Percentiles rank a stretch among this genome's conserved stretches.
These are phyloP conservation scores for Chalaropsis ovoidea DNA, from an alignment of 2,329 filamentous ascomycete genomes.

Conservation along the genomic window DNA sequence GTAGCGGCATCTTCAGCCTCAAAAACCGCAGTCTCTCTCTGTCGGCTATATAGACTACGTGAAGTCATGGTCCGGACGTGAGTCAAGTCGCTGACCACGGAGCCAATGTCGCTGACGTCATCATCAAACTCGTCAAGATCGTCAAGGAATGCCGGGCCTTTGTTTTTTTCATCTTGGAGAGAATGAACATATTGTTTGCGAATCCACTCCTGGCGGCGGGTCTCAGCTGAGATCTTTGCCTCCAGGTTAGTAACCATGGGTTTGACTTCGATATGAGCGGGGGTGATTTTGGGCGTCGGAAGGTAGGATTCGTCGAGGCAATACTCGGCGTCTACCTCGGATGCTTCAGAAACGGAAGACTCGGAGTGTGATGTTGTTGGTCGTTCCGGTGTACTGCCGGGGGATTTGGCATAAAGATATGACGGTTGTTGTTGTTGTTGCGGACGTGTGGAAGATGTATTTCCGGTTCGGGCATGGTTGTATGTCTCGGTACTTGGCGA, in stretches of 20 bases:
- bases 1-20: slow-evolving; percentile 24
- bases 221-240: slow-evolving; percentile 22
- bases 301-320: slow-evolving; percentile 22
- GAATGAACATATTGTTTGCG: slow-evolving; percentile 25
- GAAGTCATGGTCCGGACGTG: slow-evolving; percentile 25
- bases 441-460: not conserved
- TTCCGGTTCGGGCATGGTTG: not conserved
- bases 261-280: slow-evolving; percentile 18
- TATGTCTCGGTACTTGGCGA: slow-evolving; percentile 11
- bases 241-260: slow-evolving; percentile 20
- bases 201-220: slow-evolving; percentile 25
- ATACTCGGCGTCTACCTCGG: slow-evolving; percentile 24
- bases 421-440: not conserved
- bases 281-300: slow-evolving; percentile 17
- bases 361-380: slow-evolving; percentile 24
- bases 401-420: slow-evolving; percentile 6
- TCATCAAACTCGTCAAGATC: slow-evolving; percentile 24
- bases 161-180: slow-evolving; percentile 21
- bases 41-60: slow-evolving; percentile 23
- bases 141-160: slow-evolving; percentile 16
- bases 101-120: slow-evolving; percentile 24
- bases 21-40: slow-evolving; percentile 23
- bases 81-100: slow-evolving; percentile 25
- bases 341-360: slow-evolving; percentile 22
- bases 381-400: slow-evolving; percentile 15